A percentile compares a stretch with the other conserved stretches of the same genome.
Evolutionary conservation across 2,329 filamentous ascomycete genomes (phyloP).

Genomic region (Fusarium pseudonygamai): DNA sequence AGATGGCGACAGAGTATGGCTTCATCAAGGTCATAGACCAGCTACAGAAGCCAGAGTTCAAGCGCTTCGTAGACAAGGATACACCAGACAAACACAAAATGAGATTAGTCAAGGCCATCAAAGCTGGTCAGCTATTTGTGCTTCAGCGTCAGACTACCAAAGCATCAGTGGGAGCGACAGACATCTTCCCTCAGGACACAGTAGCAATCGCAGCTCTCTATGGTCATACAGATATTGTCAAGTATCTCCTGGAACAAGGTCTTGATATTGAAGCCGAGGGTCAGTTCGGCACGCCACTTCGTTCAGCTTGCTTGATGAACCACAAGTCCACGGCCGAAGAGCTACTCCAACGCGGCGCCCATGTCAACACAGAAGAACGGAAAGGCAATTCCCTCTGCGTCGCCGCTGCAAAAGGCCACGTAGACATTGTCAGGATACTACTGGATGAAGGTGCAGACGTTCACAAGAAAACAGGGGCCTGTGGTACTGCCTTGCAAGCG

Average conservation of each 20-base stretch:
- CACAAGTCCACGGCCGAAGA: not conserved
- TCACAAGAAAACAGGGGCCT: not conserved
- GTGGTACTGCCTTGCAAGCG: not conserved
- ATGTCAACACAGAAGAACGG: not conserved
- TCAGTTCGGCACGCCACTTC: conserved; percentile 10
- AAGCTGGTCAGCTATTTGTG: not conserved
- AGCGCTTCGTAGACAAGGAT: not conserved
- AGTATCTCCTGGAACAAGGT: not conserved
- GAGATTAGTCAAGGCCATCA: not conserved
- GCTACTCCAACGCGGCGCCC: conserved; percentile 7
- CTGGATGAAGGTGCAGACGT: not conserved
- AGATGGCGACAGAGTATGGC: not conserved
- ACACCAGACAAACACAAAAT: not conserved
- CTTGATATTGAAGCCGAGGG: conserved; percentile 11
- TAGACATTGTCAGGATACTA: not conserved
- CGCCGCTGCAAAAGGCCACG: not conserved
- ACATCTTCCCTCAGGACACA: not conserved
- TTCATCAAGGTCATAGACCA: not conserved
- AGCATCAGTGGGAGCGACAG: rapidly evolving
- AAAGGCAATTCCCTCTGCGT: conserved; percentile 9
- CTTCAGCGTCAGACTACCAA: not conserved
- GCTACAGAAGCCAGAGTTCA: not conserved
- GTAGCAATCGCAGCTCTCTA: not conserved
- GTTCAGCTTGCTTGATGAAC: conserved; percentile 3
- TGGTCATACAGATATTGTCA: not conserved